Percentiles rank a stretch among this genome's conserved stretches.
Conservation (phyloP, 140 eudicot genomes). For the Senecio squalidus region DNA sequence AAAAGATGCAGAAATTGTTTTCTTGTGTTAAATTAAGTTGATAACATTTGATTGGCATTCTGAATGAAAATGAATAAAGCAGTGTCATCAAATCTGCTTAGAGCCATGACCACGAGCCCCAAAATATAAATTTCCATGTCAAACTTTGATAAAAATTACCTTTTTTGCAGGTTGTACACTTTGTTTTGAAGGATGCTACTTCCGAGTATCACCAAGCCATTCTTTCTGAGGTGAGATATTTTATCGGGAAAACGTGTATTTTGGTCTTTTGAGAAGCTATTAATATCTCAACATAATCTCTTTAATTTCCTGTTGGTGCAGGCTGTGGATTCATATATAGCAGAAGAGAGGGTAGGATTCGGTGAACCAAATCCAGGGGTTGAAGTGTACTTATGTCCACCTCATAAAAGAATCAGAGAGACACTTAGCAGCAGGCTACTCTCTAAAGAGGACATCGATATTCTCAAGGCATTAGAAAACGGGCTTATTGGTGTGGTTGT, state of each 20-base stretch:
- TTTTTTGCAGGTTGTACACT: constrained; percentile 55
- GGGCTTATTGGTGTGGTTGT: constrained; percentile 51
- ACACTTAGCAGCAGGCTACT: constrained; percentile 43
- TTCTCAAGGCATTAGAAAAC: constrained; percentile 3
- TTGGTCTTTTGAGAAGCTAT: background rate
- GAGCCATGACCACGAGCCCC: background rate
- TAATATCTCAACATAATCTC: background rate
- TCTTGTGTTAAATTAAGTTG: too few relatives aligned
- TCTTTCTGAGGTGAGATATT: constrained; percentile 53
- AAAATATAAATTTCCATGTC: too few relatives aligned
- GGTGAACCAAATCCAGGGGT: constrained; percentile 71
- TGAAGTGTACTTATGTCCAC: constrained; percentile 76
- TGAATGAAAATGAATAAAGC: too few relatives aligned
- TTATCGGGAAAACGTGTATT: background rate
- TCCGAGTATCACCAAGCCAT: constrained; percentile 38
- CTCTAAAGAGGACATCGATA: constrained; percentile 34
- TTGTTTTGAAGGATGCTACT: constrained; percentile 46
- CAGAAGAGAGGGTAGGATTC: constrained; percentile 71
- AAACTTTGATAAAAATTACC: background rate
- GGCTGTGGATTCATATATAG: constrained; percentile 55
- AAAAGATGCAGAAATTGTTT: too few relatives aligned
- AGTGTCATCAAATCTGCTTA: too few relatives aligned
- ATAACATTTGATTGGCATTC: too few relatives aligned
- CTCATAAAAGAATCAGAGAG: constrained; percentile 38
- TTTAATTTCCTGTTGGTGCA: constrained; percentile 15